Evolutionary conservation across 2,329 filamentous ascomycete genomes (phyloP).

Genomic region (Hortaea werneckii): DNA sequence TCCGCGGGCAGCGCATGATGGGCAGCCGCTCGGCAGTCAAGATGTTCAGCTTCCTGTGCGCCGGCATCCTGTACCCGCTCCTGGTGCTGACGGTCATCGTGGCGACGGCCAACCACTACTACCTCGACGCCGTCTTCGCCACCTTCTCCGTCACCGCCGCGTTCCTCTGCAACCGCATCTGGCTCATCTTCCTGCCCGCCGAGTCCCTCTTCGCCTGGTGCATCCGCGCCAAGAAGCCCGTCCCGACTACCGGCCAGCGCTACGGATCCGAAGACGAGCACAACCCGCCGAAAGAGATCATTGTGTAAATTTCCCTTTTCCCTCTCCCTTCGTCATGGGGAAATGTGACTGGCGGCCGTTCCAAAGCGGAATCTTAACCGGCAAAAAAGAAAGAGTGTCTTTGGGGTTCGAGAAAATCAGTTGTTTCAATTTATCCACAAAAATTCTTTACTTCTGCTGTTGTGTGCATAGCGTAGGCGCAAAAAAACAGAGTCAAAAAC

Average conservation of each 20-base stretch:
- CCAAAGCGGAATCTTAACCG: too few species aligned
- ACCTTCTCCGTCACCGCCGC: constrained; percentile 38
- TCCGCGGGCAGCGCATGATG: constrained; percentile 27
- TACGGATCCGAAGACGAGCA: background rate
- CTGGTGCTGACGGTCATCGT: constrained; percentile 44
- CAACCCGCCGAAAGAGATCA: background rate
- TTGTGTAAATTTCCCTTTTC: background rate
- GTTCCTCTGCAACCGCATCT: constrained; percentile 41
- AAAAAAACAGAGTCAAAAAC: too few species aligned
- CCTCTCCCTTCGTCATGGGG: too few species aligned
- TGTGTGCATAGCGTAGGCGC: too few species aligned
- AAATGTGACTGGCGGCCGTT: too few species aligned
- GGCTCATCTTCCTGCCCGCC: constrained; percentile 41
- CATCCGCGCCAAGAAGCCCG: constrained; percentile 43
- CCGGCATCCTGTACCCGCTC: constrained; percentile 33
- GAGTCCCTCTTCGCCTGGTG: constrained; percentile 42
- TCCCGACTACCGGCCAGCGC: constrained; percentile 44
- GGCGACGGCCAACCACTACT: constrained; percentile 54
- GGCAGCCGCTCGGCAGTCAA: constrained; percentile 11
- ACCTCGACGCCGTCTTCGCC: constrained; percentile 44
- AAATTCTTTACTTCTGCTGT: too few species aligned
- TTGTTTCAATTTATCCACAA: too few species aligned
- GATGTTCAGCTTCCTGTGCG: constrained; percentile 32
- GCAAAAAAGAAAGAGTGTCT: too few species aligned
- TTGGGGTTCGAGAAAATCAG: too few species aligned